Conservation (phyloP, 2,329 filamentous ascomycete genomes). For the Neofusicoccum cordaticola region DNA sequence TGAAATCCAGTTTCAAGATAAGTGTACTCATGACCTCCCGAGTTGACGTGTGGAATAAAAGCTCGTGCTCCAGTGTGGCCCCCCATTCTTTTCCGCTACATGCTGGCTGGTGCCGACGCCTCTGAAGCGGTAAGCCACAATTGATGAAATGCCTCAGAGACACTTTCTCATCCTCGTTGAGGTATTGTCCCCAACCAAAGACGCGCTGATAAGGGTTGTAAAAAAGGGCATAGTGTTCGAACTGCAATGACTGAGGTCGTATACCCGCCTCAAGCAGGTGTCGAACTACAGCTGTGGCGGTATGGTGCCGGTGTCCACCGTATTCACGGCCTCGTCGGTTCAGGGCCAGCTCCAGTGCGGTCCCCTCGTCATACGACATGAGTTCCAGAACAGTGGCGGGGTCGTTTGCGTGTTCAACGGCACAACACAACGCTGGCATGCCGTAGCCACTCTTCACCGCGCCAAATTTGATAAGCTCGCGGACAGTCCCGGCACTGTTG, state of each 20-base stretch:
- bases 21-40: background rate
- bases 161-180: background rate
- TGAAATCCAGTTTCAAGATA: background rate
- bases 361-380: background rate
- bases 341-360: background rate
- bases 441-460: background rate
- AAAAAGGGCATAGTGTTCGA: background rate
- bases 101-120: background rate
- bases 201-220: background rate
- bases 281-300: background rate
- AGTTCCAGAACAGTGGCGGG: background rate
- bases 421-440: background rate
- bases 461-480: too few relatives aligned
- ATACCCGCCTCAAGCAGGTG: background rate
- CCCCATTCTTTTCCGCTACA: background rate
- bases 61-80: background rate
- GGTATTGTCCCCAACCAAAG: background rate
- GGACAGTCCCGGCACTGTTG: too few relatives aligned
- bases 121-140: background rate
- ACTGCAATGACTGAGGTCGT: background rate
- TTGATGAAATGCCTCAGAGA: background rate
- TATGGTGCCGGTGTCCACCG: background rate
- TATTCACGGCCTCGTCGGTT: background rate
- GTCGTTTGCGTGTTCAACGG: background rate
- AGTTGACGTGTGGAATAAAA: background rate